Base-by-base conservation (phyloP, 805 yeast genomes). In the Candida morakotiae region DNA sequence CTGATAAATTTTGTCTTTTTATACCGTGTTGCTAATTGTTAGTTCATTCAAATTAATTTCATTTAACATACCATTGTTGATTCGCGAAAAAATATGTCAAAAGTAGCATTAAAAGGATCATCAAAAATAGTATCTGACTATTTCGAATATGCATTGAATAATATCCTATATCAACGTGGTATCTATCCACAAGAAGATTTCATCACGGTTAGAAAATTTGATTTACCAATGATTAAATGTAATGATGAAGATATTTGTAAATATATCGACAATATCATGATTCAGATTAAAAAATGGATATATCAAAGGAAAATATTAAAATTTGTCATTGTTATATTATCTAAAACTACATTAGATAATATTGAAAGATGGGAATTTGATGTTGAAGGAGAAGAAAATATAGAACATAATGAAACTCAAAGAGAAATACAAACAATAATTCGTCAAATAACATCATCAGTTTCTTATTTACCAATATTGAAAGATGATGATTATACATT, bases 351-450 rank as follows among this genome's bases (percentile, higher is more conserved):
- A 0, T 79, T 78, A 0, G 87, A 83, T 23, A 74, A 71, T 2
- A 80, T 81, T 2, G 98, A 89, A 56, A 64, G 87, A 37, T 89
- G 98, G 98, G 86, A 86, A 51, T 89, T 89, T 52, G 75, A 77
- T 45, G 64, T 87, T 5, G 75, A 77, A 23, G 60, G 74, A 2
- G 35, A 39, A 5, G 35, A 29, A 4, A 38, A 43, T 10, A 71
- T 67, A 44, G 45, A 62, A 17, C 63, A 51, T 22, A 76, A 70
- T 2, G 74, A 72, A 22, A 75, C 81, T 3, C 89, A 83, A 46
- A 66, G 61, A 35, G 93, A 87, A 46, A 86, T 88, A n/a, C 91
- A 86, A 56, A 77, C 87, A 0, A 80, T 89, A 5, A 79, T 89
- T 27, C 74, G 96, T 37, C 97, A 89, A 49, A 84, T 89, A 35